These are phyloP conservation scores for Tolypocladium ophioglossoides DNA, from an alignment of 2,329 filamentous ascomycete genomes.

Conservation along the genomic window DNA sequence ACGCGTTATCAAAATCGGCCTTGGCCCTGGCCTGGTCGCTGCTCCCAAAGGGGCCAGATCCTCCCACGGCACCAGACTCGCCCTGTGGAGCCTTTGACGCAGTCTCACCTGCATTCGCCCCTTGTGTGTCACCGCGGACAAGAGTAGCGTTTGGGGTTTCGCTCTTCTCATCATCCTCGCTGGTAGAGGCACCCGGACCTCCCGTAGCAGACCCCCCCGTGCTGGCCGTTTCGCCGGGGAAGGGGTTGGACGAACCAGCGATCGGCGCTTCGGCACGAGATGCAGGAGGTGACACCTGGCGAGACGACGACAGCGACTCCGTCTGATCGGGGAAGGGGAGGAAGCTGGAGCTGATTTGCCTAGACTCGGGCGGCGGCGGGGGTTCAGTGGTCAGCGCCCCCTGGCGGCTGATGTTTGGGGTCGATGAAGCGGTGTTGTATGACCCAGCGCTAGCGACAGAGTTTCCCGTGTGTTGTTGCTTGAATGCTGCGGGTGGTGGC, in stretches of 20 bases:
- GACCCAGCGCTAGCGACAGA: conserved; percentile 42
- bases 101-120: conserved; percentile 6
- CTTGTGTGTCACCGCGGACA: conserved; percentile 13
- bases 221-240: conserved; percentile 12
- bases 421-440: conserved; percentile 44
- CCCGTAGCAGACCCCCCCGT: conserved; percentile 9
- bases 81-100: conserved; percentile 8
- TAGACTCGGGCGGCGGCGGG: conserved; percentile 56
- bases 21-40: conserved; percentile 52
- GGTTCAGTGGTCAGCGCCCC: conserved; percentile 47
- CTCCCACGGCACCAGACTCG: conserved; percentile 6
- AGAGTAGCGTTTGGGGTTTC: conserved; percentile 17
- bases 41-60: conserved; percentile 39
- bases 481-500: conserved; percentile 28
- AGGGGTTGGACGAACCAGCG: conserved; percentile 14
- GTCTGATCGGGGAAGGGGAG: conserved; percentile 57
- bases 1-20: conserved; percentile 77
- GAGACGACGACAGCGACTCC: conserved; percentile 66
- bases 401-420: conserved; percentile 53
- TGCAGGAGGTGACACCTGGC: conserved; percentile 64
- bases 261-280: conserved; percentile 41
- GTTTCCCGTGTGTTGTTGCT: conserved; percentile 47
- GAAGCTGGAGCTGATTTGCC: conserved; percentile 68
- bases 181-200: conserved; percentile 7
- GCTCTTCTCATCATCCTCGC: conserved; percentile 10